A percentile compares a stretch with the other conserved stretches of the same genome.
phyloP scores from a whole-genome alignment of 176 grass and related monocot genomes.

The Paspalum vaginatum region DNA sequence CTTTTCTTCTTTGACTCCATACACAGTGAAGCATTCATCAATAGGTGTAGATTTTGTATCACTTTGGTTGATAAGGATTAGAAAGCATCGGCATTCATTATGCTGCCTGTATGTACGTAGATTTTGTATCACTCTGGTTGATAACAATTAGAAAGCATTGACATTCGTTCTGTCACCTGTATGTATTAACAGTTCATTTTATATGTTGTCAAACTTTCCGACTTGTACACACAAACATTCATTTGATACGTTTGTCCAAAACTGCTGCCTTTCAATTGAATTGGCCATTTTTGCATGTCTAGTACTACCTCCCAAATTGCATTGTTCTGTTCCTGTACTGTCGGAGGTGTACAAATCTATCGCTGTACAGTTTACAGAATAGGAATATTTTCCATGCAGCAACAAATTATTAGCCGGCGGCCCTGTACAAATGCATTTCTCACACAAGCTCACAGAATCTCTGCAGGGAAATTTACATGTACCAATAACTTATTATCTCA shows the following conservation, averaged over 20 bases:
- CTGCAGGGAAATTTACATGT: conserved; percentile 35
- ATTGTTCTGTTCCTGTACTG: neutral
- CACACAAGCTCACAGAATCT: conserved; percentile 2
- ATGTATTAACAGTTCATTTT: conserved; percentile 25
- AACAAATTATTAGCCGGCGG: neutral
- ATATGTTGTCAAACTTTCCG: neutral
- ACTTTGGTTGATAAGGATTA: conserved; percentile 19
- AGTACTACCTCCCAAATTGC: neutral
- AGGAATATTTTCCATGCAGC: neutral
- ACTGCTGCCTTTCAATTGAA: neutral
- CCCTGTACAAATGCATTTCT: neutral
- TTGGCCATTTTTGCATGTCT: neutral
- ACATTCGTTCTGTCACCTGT: conserved; percentile 14
- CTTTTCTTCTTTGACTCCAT: conserved; percentile 26
- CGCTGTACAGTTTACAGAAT: neutral
- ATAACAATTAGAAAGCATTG: conserved; percentile 6
- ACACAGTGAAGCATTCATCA: conserved; percentile 31
- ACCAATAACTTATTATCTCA: conserved; percentile 35
- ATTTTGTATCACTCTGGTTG: neutral
- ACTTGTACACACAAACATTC: conserved; percentile 32
- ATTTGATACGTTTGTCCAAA: conserved; percentile 5
- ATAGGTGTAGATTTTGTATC: conserved; percentile 34
- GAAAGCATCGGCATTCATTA: neutral
- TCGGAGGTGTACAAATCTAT: neutral
- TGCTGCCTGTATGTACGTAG: neutral